Evolutionary conservation across 306 rosid genomes (phyloP).

Genomic region (Trichosanthes truncata): DNA sequence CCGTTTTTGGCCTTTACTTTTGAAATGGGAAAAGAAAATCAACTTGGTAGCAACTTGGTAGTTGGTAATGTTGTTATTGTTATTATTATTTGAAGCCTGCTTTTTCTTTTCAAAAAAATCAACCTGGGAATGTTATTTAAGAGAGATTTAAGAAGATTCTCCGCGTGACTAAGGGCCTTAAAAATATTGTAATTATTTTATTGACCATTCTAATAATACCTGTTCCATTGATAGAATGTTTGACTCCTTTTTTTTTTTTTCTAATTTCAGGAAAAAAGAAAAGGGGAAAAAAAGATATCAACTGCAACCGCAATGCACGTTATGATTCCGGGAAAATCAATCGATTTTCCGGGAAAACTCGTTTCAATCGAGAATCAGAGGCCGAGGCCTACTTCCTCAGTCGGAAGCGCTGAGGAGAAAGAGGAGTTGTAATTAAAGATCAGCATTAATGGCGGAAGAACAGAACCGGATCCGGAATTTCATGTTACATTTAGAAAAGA

Average conservation of each 20-base stretch:
- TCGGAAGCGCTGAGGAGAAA: neutral
- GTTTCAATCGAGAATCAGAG: neutral
- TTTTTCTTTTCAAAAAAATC: no score
- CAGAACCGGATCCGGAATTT: neutral
- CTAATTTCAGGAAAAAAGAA: neutral
- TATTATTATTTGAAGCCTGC: no score
- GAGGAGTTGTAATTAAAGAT: neutral
- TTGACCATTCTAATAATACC: neutral
- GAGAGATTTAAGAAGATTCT: no score
- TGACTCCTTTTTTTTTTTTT: neutral
- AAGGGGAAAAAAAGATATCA: neutral
- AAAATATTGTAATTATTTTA: neutral
- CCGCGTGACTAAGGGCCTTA: neutral
- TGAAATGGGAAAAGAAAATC: no score
- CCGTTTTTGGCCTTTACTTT: no score
- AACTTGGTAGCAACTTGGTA: no score
- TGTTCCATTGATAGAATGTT: neutral
- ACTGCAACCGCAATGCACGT: neutral
- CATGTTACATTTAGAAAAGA: neutral
- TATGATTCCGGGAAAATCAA: neutral
- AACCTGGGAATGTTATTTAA: no score
- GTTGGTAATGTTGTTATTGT: no score
- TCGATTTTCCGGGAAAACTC: neutral
- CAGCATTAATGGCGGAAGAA: neutral
- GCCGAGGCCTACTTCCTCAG: neutral